These are phyloP conservation scores for Euclidium syriacum DNA, from an alignment of 345 rosid genomes.

Conservation along the genomic window DNA sequence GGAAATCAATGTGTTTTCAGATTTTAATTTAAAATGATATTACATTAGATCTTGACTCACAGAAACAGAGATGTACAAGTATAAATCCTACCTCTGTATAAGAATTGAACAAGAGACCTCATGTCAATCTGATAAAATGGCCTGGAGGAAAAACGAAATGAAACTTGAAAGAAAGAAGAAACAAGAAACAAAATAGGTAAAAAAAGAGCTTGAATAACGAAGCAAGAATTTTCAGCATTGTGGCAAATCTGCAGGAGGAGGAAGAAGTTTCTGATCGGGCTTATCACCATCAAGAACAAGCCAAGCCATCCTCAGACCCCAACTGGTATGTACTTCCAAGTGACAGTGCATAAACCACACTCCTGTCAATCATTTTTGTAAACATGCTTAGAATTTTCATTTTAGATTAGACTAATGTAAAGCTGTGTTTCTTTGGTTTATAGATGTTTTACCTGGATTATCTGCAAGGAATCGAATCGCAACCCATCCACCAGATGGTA, in stretches of 20 bases:
- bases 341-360: constrained; percentile 82
- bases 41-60: constrained; percentile 18
- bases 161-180: constrained; percentile 13
- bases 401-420: background rate
- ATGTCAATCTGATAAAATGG: constrained; percentile 26
- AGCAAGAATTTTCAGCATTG: constrained; percentile 37
- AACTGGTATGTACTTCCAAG: constrained; percentile 71
- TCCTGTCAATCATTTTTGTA: constrained; percentile 32
- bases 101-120: constrained; percentile 22
- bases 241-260: constrained; percentile 69
- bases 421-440: background rate
- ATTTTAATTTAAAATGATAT: background rate
- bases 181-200: constrained; percentile 12
- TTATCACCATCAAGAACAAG: constrained; percentile 61
- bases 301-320: constrained; percentile 82
- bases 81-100: background rate
- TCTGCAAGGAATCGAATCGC: constrained; percentile 69
- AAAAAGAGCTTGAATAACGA: constrained; percentile 3
- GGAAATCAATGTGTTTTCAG: background rate
- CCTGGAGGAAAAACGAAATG: background rate
- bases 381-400: background rate
- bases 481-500: constrained; percentile 66
- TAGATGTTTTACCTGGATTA: constrained; percentile 48
- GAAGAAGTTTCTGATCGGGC: constrained; percentile 56
- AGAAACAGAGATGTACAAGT: constrained; percentile 11